A percentile compares a stretch with the other conserved stretches of the same genome.
Conservation (phyloP, 192 early-diverging fungal genomes). For the Linnemannia hyalina region DNA sequence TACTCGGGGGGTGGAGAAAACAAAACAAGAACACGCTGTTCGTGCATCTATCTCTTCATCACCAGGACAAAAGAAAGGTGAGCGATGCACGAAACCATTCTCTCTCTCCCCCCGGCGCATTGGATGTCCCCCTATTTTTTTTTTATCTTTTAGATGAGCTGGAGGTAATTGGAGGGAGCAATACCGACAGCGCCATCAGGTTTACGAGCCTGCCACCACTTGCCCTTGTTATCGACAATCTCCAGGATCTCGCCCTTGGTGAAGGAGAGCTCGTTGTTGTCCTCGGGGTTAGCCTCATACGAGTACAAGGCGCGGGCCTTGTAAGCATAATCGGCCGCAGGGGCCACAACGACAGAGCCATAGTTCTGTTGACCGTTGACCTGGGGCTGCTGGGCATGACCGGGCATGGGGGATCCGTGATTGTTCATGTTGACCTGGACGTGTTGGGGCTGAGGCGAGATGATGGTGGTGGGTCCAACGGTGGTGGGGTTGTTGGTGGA, state of each 20-base stretch:
- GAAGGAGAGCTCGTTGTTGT: conserved; percentile 93
- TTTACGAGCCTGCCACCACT: conserved; percentile 97
- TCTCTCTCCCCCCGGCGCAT: background rate
- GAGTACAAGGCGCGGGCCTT: conserved; percentile 78
- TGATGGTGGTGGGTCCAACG: background rate
- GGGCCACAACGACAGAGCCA: conserved; percentile 53
- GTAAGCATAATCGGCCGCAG: conserved; percentile 63
- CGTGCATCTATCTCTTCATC: background rate
- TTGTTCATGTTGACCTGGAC: background rate
- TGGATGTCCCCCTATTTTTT: background rate
- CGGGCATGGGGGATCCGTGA: conserved; percentile 6
- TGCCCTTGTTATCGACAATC: conserved; percentile 90
- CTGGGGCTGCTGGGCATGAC: conserved; percentile 31
- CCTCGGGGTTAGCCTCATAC: conserved; percentile 90
- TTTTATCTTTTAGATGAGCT: conserved; percentile 22
- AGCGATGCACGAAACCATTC: background rate
- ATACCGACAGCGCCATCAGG: conserved; percentile 89
- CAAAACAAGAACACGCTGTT: background rate
- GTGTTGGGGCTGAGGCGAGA: conserved; percentile 18
- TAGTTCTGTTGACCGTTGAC: conserved; percentile 5
- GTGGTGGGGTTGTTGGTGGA: background rate
- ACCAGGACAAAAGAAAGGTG: background rate
- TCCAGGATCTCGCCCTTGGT: conserved; percentile 88
- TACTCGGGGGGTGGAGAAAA: no score
- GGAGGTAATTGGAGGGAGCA: conserved; percentile 87